These are phyloP conservation scores for Penicillium malachiteum DNA, from an alignment of 495 filamentous ascomycete species.

Conservation along the genomic window DNA sequence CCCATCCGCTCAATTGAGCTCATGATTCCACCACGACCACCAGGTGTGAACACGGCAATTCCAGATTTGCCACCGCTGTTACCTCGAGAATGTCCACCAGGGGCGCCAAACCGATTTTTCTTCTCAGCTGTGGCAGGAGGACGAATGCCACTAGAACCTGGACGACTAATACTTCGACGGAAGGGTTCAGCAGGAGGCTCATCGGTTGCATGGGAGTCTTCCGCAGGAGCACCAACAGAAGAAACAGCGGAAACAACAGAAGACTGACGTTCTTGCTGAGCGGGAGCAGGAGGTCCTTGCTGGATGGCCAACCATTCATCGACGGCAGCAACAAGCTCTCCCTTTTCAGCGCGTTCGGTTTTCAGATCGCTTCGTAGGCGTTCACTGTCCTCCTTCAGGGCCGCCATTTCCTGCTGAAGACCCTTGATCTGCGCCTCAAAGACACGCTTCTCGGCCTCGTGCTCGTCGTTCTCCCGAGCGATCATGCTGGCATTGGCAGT, in stretches of 20 bases:
- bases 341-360: conserved; percentile 85
- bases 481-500: conserved; percentile 43
- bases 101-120: conserved; percentile 33
- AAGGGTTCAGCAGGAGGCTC: conserved; percentile 23
- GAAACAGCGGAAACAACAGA: conserved; percentile 25
- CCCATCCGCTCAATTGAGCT: conserved; percentile 72
- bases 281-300: conserved; percentile 26
- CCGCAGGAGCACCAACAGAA: conserved; percentile 16
- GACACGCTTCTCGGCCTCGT: conserved; percentile 49
- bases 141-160: conserved; percentile 34
- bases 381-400: conserved; percentile 63
- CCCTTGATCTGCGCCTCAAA: conserved; percentile 67
- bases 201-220: conserved; percentile 12
- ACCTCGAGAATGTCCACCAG: conserved; percentile 34
- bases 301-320: conserved; percentile 80
- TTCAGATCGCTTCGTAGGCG: conserved; percentile 62
- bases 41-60: conserved; percentile 45
- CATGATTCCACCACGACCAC: conserved; percentile 63
- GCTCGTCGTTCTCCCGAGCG: conserved; percentile 46
- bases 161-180: conserved; percentile 27
- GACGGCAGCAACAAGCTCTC: conserved; percentile 85
- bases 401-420: conserved; percentile 64
- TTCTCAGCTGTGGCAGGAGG: conserved; percentile 35
- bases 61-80: conserved; percentile 43
- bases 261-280: conserved; percentile 13